Base-by-base conservation (phyloP, 306 rosid species). In the Lathyrus tuberosus region DNA sequence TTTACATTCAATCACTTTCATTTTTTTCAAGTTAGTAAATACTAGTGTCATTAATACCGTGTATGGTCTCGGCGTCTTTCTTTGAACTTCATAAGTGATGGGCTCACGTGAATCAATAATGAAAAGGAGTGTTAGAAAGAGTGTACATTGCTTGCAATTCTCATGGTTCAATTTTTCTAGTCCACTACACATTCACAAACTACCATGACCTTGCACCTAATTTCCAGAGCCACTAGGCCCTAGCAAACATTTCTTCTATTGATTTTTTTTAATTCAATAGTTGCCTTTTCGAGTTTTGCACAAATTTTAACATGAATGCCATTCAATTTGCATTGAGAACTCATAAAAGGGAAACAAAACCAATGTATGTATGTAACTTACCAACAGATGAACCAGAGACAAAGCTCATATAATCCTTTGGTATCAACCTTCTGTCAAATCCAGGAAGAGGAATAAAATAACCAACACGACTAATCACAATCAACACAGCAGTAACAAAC, bases 401-500 rank as follows among this genome's bases (percentile, higher is more conserved):
- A 83, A 94, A 91, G 83, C 92, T 91, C 28, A 94, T 80, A 74
- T 90, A 94, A 65, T 94, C 97, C 72, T 83, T 89, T 6, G 99
- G 97, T 73, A 94, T 89, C 91, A 94, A 76, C 86, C 99, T 87
- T 73, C 99, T 81, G 70, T 94, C 97, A 83, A 87, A 91, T 31
- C 99, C 99, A 16, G 99, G 99, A 51, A 94, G 89, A 52, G 99
- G 99, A 77, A 91, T 83, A 78, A 94, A 94, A 84, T 94, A 94
- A 17, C 99, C 97, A 26, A 94, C 71, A 3, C 99, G 99, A 74
- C 99, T 94, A 33, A 91, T 46, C 35, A 94, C 82, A 81, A 94
- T 90, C 41, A 94, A 75, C 51, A 84, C 86, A 5, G 96, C 94
- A 14, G 97, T 94, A 62, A 94, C 96, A 16, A 84, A 94, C 71